Base-by-base conservation (phyloP, 2,329 filamentous ascomycete genomes). In the Pseudopyricularia cyperi region DNA sequence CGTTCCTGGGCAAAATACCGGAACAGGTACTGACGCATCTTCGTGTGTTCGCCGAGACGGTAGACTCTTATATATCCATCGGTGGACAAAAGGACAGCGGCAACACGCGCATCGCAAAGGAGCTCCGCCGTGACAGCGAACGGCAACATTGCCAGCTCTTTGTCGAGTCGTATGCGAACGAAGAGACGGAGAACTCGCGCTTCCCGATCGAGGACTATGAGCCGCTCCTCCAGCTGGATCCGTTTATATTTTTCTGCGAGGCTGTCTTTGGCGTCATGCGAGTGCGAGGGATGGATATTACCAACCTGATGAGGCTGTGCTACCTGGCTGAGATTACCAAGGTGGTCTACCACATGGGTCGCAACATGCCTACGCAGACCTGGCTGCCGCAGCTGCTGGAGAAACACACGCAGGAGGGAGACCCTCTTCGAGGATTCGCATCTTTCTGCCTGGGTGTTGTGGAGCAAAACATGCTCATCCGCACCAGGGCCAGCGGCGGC, bases 241-340 rank as follows among this genome's bases (percentile, higher is more conserved):
- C 81, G 0, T 94, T 94, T 64, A 68, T 87, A 3, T 94, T 96
- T 67, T 71, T 97, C 51, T 82, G 87, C 14, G 87, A 95, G 63
- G 83, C 80, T 59, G 81, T 87, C 1, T 78, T 89, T 50, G 85
- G 82, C 52, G 65, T 94, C 17, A 75, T 79, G 7, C 76, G 84
- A 8, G 76, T 83, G 2, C 77, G 89, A 28, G 72, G 78, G 39
- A 75, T 87, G 37, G 87, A 94, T 52, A 80, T 94, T 42, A 78
- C 83, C 39, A 86, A 95, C 64, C 66, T 97, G 50, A 68, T 97
- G 49, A 82, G 85, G 35, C 72, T 97, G 46, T 96, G 89, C 68
- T 96, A 95, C 63, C 75, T 95, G 52, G 88, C 88, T 3, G 93
- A 98, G 67, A 81, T 98, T 53, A 81, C 94, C 54, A 94, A 95